Evolutionary conservation across 2,329 filamentous ascomycete species (phyloP).

Genomic region (Pestalotiopsis sp.): DNA sequence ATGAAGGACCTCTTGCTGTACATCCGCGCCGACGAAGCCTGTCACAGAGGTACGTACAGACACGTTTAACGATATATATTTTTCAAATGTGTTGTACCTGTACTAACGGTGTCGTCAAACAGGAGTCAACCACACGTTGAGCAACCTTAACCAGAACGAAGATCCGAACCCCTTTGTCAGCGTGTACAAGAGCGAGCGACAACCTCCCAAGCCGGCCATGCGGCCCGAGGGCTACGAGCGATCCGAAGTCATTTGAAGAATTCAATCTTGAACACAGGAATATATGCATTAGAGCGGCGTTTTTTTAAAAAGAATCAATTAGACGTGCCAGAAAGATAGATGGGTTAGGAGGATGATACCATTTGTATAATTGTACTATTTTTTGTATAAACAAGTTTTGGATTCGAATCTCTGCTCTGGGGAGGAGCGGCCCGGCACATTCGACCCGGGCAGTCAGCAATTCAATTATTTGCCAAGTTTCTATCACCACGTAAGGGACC

Average conservation of each 20-base stretch:
- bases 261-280: not conserved
- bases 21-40: slow-evolving; percentile 85
- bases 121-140: slow-evolving; percentile 85
- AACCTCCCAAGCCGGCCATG: slow-evolving; percentile 65
- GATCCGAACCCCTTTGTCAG: slow-evolving; percentile 94
- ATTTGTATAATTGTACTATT: not conserved
- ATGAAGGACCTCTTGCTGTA: slow-evolving; percentile 90
- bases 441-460: no score
- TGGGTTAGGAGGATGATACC: not conserved
- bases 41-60: slow-evolving; percentile 66
- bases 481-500: no score
- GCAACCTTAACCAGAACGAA: slow-evolving; percentile 79
- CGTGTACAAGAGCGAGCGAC: slow-evolving; percentile 69
- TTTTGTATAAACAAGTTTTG: not conserved
- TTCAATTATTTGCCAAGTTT: no score
- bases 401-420: not conserved
- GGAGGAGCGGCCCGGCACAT: not conserved
- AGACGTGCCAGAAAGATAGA: not conserved
- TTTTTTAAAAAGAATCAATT: not conserved
- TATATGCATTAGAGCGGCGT: not conserved
- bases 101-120: not conserved
- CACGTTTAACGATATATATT: not conserved
- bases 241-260: slow-evolving; percentile 69
- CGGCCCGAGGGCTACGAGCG: slow-evolving; percentile 80
- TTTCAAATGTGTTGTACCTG: not conserved